Evolutionary conservation across 2,329 filamentous ascomycete species (phyloP).

Genomic region (Botrytis fabae): DNA sequence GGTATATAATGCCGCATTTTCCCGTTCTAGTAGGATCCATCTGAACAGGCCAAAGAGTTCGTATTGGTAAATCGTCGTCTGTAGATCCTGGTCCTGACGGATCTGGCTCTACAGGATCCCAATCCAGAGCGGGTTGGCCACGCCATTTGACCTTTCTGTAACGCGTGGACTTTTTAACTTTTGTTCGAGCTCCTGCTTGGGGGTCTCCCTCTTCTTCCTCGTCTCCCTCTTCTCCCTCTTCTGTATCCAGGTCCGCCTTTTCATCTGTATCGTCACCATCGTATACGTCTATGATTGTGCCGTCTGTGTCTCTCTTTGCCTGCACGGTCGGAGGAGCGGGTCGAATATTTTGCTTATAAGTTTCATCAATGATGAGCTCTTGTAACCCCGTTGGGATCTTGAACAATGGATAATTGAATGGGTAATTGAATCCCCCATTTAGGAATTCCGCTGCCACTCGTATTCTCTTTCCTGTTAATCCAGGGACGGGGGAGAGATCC

Average conservation of each 20-base stretch:
- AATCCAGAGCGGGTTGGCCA: neutral
- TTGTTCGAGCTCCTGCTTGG: slow-evolving; percentile 11
- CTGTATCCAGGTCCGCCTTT: neutral
- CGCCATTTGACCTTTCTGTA: neutral
- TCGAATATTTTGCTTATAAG: slow-evolving; percentile 3
- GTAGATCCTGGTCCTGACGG: neutral
- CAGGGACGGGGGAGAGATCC: neutral
- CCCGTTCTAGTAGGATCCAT: slow-evolving; percentile 8
- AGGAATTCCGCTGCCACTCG: slow-evolving; percentile 11
- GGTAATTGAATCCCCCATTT: slow-evolving; percentile 14
- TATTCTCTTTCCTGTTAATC: neutral
- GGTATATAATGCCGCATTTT: slow-evolving; percentile 3
- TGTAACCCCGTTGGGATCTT: neutral
- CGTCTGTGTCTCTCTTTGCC: rapidly evolving
- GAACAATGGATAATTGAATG: slow-evolving; percentile 16
- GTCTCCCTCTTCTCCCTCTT: neutral
- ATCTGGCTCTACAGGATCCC: neutral
- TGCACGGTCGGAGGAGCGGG: neutral
- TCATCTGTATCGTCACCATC: neutral
- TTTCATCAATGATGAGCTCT: neutral
- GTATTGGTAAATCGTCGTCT: neutral
- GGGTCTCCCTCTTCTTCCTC: neutral
- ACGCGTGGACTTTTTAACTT: neutral
- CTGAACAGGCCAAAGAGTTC: slow-evolving; percentile 13
- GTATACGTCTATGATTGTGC: neutral